Evolutionary conservation across 768 basidiomycete genomes (phyloP), one percentile per base, ranked within the genome.

Genomic region (Ramaria sp.): DNA sequence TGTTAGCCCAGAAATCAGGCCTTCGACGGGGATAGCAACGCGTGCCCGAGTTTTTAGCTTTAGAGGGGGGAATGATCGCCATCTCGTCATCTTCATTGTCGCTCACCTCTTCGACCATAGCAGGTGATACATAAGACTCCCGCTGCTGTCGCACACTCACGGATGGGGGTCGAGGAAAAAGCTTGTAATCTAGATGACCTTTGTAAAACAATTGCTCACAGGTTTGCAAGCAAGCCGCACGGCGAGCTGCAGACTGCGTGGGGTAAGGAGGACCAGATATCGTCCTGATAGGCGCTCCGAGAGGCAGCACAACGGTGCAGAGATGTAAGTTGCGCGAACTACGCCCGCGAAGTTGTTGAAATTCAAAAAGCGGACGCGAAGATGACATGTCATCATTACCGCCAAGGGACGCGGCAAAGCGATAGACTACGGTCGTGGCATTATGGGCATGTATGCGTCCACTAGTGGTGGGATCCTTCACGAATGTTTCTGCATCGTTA

Each of bases 1-100:
- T 66, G 61, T 79, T 78, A 12, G 60, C 60, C 90, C 90, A 91
- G 64, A 91, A 88, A 39, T 73, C 68, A n/a, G 88, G 80, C 47
- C 65, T 68, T 66, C 79, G 84, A 59, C 78, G 75, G 12, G 70
- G 66, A 69, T 90, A 87, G 51, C 72, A 69, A 39, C 77, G 75
- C 12, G 78, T 76, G 10, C 81, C 81, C 42, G 69, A 62, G 3
- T 60, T 53, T 55, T 70, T 71, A 34, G 34, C 15, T 54, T 59
- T 30, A 33, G 33, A 42, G 9, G 47, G 64, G 24, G 69, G 70
- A 19, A 71, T 34, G 9, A 22, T 34, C 33, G 24, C 51, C 19
- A 51, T 15, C 15, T 34, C 56, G 30, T 59, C 60, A n/a, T 58
- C 45, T 17, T 56, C 61, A 13, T 64, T 59, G 19, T 63, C 63